Conservation (phyloP, 805 yeast genomes). For the Starmerella davenportii region DNA sequence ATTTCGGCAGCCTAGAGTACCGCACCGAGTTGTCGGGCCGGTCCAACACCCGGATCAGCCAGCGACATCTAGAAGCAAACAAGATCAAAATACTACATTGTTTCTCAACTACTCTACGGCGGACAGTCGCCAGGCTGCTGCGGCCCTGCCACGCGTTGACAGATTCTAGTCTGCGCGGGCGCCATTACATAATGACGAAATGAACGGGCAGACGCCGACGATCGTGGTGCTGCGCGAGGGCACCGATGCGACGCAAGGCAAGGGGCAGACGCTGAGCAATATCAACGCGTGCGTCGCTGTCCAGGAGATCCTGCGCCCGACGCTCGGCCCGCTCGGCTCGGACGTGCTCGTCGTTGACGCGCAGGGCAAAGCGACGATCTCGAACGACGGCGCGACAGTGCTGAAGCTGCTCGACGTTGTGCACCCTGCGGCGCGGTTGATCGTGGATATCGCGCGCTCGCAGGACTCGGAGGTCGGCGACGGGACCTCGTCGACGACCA, state of each 20-base stretch:
- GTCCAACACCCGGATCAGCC: too few relatives aligned
- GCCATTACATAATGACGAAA: too few relatives aligned
- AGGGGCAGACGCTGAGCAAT: constrained; percentile 85
- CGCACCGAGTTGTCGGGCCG: too few relatives aligned
- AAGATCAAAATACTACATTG: too few relatives aligned
- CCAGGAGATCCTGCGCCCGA: constrained; percentile 86
- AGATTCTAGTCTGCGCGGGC: too few relatives aligned
- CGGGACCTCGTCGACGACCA: constrained; percentile 94
- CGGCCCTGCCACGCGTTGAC: too few relatives aligned
- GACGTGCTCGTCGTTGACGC: constrained; percentile 78
- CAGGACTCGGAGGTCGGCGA: constrained; percentile 98
- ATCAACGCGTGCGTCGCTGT: constrained; percentile 95
- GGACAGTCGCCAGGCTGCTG: too few relatives aligned
- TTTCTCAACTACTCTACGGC: too few relatives aligned
- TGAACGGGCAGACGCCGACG: constrained; percentile 76
- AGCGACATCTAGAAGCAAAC: too few relatives aligned
- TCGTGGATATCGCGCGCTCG: constrained; percentile 85
- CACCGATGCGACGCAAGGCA: constrained; percentile 91
- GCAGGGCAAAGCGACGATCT: constrained; percentile 77
- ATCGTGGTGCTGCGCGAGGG: constrained; percentile 96
- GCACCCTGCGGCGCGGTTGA: constrained; percentile 93
- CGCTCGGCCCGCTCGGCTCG: constrained; percentile 93
- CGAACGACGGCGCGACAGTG: constrained; percentile 97
- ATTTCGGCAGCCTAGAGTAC: too few relatives aligned
- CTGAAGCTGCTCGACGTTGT: constrained; percentile 81